phyloP scores from a whole-genome alignment of 768 basidiomycete genomes.

The Xerocomus brunneocitrinus region DNA sequence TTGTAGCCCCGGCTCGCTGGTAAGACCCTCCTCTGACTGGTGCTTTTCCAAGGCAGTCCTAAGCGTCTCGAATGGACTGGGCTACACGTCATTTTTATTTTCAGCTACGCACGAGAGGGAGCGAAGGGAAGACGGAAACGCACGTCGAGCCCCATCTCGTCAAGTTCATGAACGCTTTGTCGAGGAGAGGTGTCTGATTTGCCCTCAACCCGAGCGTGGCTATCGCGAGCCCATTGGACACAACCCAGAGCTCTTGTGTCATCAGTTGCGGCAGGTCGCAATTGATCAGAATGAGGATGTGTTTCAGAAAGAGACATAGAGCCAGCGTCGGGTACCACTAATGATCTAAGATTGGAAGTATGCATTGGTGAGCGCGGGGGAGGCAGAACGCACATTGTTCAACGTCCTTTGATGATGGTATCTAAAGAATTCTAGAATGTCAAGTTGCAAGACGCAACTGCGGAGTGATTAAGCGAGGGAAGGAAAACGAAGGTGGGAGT shows the following conservation, averaged over 20 bases:
- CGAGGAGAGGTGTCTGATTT: constrained; percentile 5
- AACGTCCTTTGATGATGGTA: background rate
- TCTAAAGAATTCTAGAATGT: too few species aligned
- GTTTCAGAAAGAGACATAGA: constrained; percentile 16
- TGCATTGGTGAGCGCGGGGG: background rate
- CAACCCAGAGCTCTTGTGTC: constrained; percentile 43
- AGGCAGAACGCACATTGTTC: constrained; percentile 6
- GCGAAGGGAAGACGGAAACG: constrained; percentile 15
- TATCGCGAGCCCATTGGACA: constrained; percentile 46
- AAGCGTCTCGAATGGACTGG: constrained; percentile 45
- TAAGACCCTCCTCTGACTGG: constrained; percentile 23
- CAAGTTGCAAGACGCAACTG: too few species aligned
- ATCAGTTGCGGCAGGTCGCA: constrained; percentile 14
- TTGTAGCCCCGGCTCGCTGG: background rate
- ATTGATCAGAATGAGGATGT: constrained; percentile 2
- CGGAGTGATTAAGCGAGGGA: too few species aligned
- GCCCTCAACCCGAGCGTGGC: constrained; percentile 12
- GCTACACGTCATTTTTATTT: constrained; percentile 28
- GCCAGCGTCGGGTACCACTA: background rate
- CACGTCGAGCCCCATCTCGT: constrained; percentile 53
- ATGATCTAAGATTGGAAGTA: constrained; percentile 4
- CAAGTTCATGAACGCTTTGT: constrained; percentile 38
- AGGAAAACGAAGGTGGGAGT: too few species aligned
- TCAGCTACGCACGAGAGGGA: background rate
- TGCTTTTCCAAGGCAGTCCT: constrained; percentile 51